Conservation (phyloP, 2,329 filamentous ascomycete species). For the Pleomassaria siparia region DNA sequence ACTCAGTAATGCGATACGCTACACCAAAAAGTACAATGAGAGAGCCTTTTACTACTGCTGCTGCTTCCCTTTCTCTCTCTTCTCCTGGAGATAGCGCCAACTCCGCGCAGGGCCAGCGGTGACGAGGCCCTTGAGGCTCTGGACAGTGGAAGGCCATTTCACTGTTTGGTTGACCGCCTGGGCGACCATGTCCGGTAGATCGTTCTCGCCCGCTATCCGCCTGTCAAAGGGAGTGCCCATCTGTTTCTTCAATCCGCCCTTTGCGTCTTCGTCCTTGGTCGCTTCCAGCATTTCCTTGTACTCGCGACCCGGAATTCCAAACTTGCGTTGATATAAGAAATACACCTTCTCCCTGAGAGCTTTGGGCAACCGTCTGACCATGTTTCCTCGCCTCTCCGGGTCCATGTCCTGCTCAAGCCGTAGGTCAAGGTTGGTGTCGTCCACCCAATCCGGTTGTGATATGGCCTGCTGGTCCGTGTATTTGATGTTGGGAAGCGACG, state of each 20-base stretch:
- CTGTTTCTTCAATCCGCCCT: slow-evolving; percentile 65
- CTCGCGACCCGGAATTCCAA: slow-evolving; percentile 77
- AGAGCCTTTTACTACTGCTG: slow-evolving; percentile 22
- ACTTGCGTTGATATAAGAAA: slow-evolving; percentile 92
- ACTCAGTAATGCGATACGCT: slow-evolving; percentile 4
- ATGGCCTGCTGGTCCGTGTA: slow-evolving; percentile 69
- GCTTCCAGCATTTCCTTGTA: slow-evolving; percentile 83
- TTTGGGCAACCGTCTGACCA: slow-evolving; percentile 88
- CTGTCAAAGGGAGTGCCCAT: slow-evolving; percentile 84
- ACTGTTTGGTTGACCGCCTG: slow-evolving; percentile 84
- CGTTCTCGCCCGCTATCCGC: slow-evolving; percentile 73
- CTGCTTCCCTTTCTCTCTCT: slow-evolving; percentile 54
- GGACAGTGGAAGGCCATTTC: slow-evolving; percentile 85
- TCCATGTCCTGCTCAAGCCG: slow-evolving; percentile 88
- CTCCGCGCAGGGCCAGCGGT: slow-evolving; percentile 74
- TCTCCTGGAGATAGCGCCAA: slow-evolving; percentile 78
- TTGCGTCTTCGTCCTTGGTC: slow-evolving; percentile 67
- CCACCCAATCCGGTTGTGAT: slow-evolving; percentile 61
- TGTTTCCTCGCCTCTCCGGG: slow-evolving; percentile 85
- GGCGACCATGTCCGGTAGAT: slow-evolving; percentile 71
- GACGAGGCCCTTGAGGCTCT: slow-evolving; percentile 80
- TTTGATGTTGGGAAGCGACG: slow-evolving; percentile 82
- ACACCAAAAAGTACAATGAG: slow-evolving; percentile 12
- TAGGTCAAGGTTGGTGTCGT: slow-evolving; percentile 60
- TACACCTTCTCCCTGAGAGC: slow-evolving; percentile 87